phyloP scores from a whole-genome alignment of 2,329 filamentous ascomycete species.

The Neocucurbitaria cava region DNA sequence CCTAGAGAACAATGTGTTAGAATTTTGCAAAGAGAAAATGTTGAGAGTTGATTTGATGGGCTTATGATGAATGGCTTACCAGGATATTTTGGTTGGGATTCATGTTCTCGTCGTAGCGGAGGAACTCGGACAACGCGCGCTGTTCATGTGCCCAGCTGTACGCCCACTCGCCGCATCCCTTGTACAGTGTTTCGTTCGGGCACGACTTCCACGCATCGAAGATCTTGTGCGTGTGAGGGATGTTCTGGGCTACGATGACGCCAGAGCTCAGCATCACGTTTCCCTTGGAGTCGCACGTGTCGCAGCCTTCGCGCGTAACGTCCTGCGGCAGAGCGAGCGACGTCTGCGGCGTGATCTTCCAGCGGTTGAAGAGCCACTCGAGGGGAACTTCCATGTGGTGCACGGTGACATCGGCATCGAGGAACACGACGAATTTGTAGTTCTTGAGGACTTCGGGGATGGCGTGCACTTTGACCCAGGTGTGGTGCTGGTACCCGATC shows the following conservation, averaged over 20 bases:
- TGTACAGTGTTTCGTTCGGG: slow-evolving; percentile 26
- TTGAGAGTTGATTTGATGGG: no score
- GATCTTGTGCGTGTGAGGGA: slow-evolving; percentile 26
- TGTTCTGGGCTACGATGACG: slow-evolving; percentile 46
- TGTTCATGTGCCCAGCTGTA: slow-evolving; percentile 36
- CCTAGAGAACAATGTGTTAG: slow-evolving; percentile 11
- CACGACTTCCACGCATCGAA: slow-evolving; percentile 36
- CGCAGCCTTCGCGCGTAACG: slow-evolving; percentile 21
- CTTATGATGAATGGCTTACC: no score
- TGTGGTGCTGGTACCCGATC: slow-evolving; percentile 44
- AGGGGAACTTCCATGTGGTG: slow-evolving; percentile 52
- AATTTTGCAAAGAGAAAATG: no score
- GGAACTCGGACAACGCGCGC: slow-evolving; percentile 36
- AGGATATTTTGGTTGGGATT: slow-evolving; percentile 19
- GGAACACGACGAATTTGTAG: slow-evolving; percentile 53
- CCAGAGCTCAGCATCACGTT: slow-evolving; percentile 47
- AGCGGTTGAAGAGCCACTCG: slow-evolving; percentile 58
- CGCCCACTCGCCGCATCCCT: slow-evolving; percentile 31
- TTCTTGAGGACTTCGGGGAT: slow-evolving; percentile 47
- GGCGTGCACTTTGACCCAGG: slow-evolving; percentile 53
- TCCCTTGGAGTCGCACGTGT: slow-evolving; percentile 40
- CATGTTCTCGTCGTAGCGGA: slow-evolving; percentile 33
- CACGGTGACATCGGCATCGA: slow-evolving; percentile 55
- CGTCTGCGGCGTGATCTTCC: slow-evolving; percentile 50
- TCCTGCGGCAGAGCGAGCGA: slow-evolving; percentile 52